These are phyloP conservation scores for Mycosphaerella sp. DNA, from an alignment of 2,329 filamentous ascomycete genomes.

Conservation along the genomic window DNA sequence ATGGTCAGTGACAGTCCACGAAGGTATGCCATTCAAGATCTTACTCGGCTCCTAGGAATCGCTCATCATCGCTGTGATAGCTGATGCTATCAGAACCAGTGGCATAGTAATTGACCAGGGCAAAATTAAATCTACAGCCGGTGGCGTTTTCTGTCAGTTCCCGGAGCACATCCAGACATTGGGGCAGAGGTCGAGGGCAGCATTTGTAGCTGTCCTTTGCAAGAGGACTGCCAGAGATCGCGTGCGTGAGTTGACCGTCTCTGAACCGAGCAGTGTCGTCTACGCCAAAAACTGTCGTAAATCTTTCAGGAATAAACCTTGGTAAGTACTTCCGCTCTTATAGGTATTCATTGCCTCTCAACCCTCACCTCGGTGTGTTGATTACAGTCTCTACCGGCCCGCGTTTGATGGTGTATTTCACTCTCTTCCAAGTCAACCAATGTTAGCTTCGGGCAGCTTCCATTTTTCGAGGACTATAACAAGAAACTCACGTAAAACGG, in stretches of 20 bases:
- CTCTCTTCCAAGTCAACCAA: conserved; percentile 57
- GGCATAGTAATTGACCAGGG: conserved; percentile 78
- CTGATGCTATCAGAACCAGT: conserved; percentile 68
- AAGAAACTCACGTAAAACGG: conserved; percentile 50
- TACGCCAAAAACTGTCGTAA: conserved; percentile 55
- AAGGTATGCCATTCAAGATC: not conserved
- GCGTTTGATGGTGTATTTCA: conserved; percentile 54
- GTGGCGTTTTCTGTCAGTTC: conserved; percentile 59
- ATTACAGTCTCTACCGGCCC: conserved; percentile 57
- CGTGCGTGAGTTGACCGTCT: conserved; percentile 36
- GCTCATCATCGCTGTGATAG: conserved; percentile 75
- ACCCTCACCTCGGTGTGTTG: conserved; percentile 42
- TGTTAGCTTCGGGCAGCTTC: not conserved
- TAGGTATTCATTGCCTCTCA: no score
- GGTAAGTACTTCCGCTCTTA: no score
- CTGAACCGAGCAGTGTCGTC: conserved; percentile 59
- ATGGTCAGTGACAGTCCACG: not conserved
- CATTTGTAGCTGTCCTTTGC: conserved; percentile 50
- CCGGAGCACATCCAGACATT: conserved; percentile 60
- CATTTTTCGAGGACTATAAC: not conserved
- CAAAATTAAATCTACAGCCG: conserved; percentile 67
- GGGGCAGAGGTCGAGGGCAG: conserved; percentile 62
- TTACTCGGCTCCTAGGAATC: conserved; percentile 59
- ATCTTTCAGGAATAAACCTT: conserved; percentile 33
- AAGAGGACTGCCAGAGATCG: conserved; percentile 38